phyloP scores from a whole-genome alignment of 2,329 filamentous ascomycete species.

The Diplodia seriata region DNA sequence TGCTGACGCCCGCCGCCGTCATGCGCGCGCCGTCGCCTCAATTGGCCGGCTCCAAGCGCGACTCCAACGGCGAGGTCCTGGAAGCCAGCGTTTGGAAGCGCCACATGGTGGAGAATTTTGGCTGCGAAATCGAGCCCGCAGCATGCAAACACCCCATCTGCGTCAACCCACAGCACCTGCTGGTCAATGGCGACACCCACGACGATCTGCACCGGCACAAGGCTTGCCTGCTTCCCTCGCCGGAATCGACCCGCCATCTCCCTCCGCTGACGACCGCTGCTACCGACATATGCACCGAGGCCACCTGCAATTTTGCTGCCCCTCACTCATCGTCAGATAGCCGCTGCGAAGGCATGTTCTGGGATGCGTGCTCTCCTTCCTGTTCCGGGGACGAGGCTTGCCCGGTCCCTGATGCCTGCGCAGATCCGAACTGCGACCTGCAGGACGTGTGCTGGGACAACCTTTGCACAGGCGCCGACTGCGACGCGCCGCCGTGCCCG shows the following conservation, averaged over 20 bases:
- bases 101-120: constrained; percentile 25
- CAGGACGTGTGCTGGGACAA: constrained; percentile 32
- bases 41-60: constrained; percentile 32
- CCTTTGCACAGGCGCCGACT: constrained; percentile 45
- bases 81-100: constrained; percentile 22
- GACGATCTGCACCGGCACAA: constrained; percentile 26
- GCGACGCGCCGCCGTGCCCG: constrained; percentile 43
- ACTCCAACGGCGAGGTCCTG: constrained; percentile 26
- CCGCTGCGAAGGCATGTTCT: constrained; percentile 47
- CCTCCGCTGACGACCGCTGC: constrained; percentile 3
- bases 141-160: constrained; percentile 29
- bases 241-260: neutral
- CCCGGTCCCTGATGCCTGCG: constrained; percentile 43
- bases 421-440: constrained; percentile 46
- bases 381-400: constrained; percentile 44
- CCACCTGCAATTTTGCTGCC: neutral
- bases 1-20: constrained; percentile 17
- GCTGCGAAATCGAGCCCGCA: constrained; percentile 30
- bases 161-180: constrained; percentile 30
- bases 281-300: constrained; percentile 30
- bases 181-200: constrained; percentile 29
- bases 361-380: constrained; percentile 40
- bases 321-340: constrained; percentile 35
- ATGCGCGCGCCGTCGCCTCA: constrained; percentile 31
- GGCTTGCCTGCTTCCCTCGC: constrained; percentile 3